Evolutionary conservation across 257 asterid species (phyloP).

Genomic region (Nicotiana knightiana): DNA sequence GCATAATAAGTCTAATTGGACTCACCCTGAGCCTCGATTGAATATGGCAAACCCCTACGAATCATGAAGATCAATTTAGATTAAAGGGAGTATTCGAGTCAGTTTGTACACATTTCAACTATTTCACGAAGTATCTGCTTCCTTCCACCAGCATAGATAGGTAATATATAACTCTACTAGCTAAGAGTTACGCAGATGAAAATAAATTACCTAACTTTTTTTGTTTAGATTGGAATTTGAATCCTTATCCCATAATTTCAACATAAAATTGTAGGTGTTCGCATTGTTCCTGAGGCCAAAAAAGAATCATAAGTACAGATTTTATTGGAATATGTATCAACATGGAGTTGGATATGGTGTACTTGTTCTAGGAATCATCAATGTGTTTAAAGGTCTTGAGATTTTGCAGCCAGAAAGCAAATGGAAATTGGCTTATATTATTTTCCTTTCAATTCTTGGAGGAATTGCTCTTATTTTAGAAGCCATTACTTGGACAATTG

Average conservation of each 20-base stretch:
- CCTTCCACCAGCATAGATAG: not conserved
- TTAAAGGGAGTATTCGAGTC: too few relatives aligned
- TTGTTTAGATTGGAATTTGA: too few relatives aligned
- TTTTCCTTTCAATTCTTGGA: slow-evolving; percentile 44
- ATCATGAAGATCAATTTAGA: not conserved
- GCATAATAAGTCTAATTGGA: too few relatives aligned
- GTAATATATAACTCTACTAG: not conserved
- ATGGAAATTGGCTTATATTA: slow-evolving; percentile 60
- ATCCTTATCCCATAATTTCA: too few relatives aligned
- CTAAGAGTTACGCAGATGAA: not conserved
- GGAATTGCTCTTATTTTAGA: slow-evolving; percentile 47
- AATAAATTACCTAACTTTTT: too few relatives aligned
- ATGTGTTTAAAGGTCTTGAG: slow-evolving; percentile 70
- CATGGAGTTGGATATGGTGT: slow-evolving; percentile 66
- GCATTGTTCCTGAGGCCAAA: slow-evolving; percentile 72
- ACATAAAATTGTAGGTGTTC: slow-evolving; percentile 30
- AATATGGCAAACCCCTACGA: not conserved
- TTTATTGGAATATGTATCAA: slow-evolving; percentile 85
- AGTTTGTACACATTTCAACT: not conserved
- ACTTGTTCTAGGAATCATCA: slow-evolving; percentile 53
- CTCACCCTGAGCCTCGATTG: too few relatives aligned
- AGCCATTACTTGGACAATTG: slow-evolving; percentile 60
- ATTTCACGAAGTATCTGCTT: not conserved
- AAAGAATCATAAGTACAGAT: slow-evolving; percentile 68
- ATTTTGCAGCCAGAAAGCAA: slow-evolving; percentile 52